These are phyloP conservation scores for Wickerhamomyces tratensis DNA, from an alignment of 805 yeast genomes.

Conservation along the genomic window DNA sequence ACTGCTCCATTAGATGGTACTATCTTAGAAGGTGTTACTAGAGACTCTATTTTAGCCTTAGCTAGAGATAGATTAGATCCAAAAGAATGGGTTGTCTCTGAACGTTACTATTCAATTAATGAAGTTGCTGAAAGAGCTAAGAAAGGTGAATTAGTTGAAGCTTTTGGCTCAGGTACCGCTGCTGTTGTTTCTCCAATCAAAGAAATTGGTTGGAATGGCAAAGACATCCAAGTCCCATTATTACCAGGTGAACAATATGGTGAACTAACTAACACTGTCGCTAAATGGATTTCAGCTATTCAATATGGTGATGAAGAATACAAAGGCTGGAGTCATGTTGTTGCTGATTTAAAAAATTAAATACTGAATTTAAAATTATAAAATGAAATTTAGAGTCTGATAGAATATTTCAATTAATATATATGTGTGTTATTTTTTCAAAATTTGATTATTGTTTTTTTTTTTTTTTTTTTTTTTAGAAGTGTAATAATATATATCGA, in stretches of 20 bases:
- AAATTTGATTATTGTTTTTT: no score
- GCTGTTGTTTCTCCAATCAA: slow-evolving; percentile 93
- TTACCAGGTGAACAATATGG: slow-evolving; percentile 74
- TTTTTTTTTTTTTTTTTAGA: no score
- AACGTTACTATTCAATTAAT: slow-evolving; percentile 72
- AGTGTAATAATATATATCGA: no score
- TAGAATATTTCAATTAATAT: no score
- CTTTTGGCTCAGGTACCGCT: slow-evolving; percentile 97
- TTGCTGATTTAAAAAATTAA: slow-evolving; percentile 19
- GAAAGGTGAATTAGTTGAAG: slow-evolving; percentile 82
- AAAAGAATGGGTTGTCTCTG: slow-evolving; percentile 73
- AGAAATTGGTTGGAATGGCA: slow-evolving; percentile 72
- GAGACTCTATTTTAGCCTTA: slow-evolving; percentile 76
- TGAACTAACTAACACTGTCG: slow-evolving; percentile 64
- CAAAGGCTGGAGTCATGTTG: slow-evolving; percentile 37
- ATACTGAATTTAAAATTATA: no score
- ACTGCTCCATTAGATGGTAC: slow-evolving; percentile 98
- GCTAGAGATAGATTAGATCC: slow-evolving; percentile 69
- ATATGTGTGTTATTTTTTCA: no score
- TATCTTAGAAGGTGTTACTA: slow-evolving; percentile 91
- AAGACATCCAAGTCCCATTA: slow-evolving; percentile 69
- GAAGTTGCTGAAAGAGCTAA: slow-evolving; percentile 74
- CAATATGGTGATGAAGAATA: slow-evolving; percentile 82
- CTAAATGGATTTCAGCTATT: slow-evolving; percentile 78
- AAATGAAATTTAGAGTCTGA: no score